Base-by-base conservation (phyloP, 78 protist genomes). In the Dictyostelium citrinum region DNA sequence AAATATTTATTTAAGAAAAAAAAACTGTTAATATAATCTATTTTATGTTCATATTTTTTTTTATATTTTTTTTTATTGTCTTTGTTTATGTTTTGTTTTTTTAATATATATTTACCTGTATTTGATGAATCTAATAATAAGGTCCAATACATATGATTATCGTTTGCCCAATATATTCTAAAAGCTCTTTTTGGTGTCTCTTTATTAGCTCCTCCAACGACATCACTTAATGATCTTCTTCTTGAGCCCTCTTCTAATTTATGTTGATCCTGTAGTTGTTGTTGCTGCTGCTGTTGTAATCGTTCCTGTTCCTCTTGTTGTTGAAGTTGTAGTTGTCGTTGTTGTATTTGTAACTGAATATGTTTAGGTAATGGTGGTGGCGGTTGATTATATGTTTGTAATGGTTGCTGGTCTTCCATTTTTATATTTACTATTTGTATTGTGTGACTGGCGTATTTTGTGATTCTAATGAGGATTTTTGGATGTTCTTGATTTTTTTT, bases 101-200 rank as follows among this genome's bases (percentile, higher is more conserved):
- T 33, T 35, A 5, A 33, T 49, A 14, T 55, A 67, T n/a, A 67
- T 24, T 27, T 77, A 88, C 93, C 93, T 67, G 93, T 88, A 68
- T 88, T 88, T 78, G 93, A 68, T 33, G 74, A 35, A 68, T 88
- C 93, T 31, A 88, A 78, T 46, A 88, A 45, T 51, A 88, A 78
- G 17, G 93, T 88, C 93, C 93, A 88, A 68, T 88, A 88, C 93
- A 88, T 88, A 46, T 88, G 93, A 45, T 64, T 58, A 68, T 88
- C 93, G 41, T 72, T 88, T 43, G 93, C 93, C 93, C 93, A 88
- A 88, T 88, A 88, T 12, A 88, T 51, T 78, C 93, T 55, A 79
- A 88, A 88, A 45, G 93, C 83, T 55, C 93, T 81, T 49, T 88
- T 88, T 31, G 75, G 46, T 17, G 84, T 27, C 11, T 74, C 83